phyloP scores from a whole-genome alignment of 2,329 filamentous ascomycete genomes.

The Aspergillus viridinutans region DNA sequence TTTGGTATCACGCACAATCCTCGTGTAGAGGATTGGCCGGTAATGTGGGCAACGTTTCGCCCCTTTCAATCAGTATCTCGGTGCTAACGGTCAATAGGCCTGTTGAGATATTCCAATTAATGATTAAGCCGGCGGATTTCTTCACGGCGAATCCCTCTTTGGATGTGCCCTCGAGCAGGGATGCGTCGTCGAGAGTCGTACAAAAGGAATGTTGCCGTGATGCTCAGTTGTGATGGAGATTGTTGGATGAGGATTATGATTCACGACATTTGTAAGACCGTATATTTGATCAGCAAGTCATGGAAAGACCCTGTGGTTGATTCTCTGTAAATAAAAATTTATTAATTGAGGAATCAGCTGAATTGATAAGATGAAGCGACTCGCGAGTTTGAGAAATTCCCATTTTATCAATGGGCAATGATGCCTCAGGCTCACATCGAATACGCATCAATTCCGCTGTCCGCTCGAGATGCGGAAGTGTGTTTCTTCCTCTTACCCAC shows the following conservation, averaged over 20 bases:
- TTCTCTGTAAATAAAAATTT: background rate
- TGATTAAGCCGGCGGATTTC: slow-evolving; percentile 51
- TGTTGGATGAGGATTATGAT: background rate
- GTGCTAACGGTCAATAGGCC: slow-evolving; percentile 23
- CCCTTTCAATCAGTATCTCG: background rate
- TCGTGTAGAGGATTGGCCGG: slow-evolving; percentile 43
- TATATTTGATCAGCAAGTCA: background rate
- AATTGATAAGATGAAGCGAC: background rate
- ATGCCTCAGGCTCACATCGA: background rate
- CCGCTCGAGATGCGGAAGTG: slow-evolving; percentile 4
- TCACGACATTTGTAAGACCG: background rate
- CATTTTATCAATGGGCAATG: background rate
- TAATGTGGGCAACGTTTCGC: slow-evolving; percentile 31
- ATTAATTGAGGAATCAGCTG: background rate
- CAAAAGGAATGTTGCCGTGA: slow-evolving; percentile 30
- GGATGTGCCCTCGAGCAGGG: slow-evolving; percentile 47
- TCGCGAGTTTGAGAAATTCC: no score
- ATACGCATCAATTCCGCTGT: background rate
- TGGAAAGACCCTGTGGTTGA: background rate
- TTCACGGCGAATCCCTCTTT: slow-evolving; percentile 51
- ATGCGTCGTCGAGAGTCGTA: slow-evolving; percentile 28
- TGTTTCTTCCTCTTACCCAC: background rate
- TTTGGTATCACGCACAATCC: slow-evolving; percentile 45
- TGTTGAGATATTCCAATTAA: slow-evolving; percentile 36
- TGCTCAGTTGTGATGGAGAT: slow-evolving; percentile 22